phyloP scores from a whole-genome alignment of 75 land plant species.

The Picea glauca region DNA sequence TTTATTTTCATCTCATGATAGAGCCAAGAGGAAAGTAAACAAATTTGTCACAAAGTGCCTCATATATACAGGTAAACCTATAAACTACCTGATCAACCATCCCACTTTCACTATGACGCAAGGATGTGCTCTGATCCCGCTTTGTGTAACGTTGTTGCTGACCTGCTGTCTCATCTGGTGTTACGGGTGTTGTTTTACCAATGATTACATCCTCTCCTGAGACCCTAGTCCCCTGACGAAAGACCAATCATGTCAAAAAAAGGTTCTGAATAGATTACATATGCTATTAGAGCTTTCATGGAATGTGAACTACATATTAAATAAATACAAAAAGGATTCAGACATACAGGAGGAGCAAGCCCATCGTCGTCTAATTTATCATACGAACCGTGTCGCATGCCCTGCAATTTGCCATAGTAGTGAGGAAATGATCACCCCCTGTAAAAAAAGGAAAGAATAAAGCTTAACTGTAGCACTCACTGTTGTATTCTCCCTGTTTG shows the following conservation, averaged over 20 bases:
- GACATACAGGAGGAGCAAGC: conserved; percentile 94
- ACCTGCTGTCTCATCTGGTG: conserved; percentile 87
- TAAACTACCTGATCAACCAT: conserved; percentile 93
- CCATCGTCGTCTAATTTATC: conserved; percentile 99
- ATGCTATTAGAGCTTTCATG: not conserved
- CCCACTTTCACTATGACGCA: conserved; percentile 99
- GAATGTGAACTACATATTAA: not conserved
- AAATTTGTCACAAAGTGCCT: not conserved
- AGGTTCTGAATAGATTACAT: conserved; percentile 4
- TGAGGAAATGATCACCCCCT: not conserved
- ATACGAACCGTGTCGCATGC: conserved; percentile 99
- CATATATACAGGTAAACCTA: not conserved
- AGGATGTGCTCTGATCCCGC: conserved; percentile 94
- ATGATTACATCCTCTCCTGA: conserved; percentile 98
- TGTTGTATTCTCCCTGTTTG: conserved; percentile 81
- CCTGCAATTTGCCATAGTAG: conserved; percentile 39
- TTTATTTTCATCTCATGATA: no score
- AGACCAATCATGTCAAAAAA: not conserved
- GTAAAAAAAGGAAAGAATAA: not conserved
- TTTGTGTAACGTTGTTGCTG: conserved; percentile 78
- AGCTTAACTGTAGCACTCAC: conserved; percentile 31
- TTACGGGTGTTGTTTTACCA: conserved; percentile 89
- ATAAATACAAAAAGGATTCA: not conserved
- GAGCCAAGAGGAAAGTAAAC: not conserved
- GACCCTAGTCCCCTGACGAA: conserved; percentile 75